phyloP scores from a whole-genome alignment of 768 basidiomycete species.

The Mycena rosella region DNA sequence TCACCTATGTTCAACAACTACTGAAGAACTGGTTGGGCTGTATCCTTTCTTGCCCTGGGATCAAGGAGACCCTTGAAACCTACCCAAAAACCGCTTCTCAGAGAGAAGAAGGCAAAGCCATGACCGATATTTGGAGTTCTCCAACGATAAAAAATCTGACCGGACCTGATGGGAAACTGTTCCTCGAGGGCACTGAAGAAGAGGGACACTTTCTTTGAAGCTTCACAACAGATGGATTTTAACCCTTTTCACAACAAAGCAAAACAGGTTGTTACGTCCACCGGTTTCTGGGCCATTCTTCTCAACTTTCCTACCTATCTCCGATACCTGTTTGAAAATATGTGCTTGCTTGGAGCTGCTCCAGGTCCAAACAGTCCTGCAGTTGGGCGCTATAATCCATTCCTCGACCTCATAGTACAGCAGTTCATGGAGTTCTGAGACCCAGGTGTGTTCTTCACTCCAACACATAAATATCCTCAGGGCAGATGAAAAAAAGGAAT shows the following conservation, averaged over 20 bases:
- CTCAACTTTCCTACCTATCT: too few species aligned
- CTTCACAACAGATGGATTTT: slow-evolving; percentile 45
- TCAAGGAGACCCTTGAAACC: slow-evolving; percentile 41
- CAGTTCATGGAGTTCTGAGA: too few species aligned
- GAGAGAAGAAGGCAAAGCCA: too few species aligned
- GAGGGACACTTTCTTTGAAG: slow-evolving; percentile 42
- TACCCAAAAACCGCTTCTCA: too few species aligned
- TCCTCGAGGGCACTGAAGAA: slow-evolving; percentile 34
- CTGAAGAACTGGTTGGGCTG: slow-evolving; percentile 44
- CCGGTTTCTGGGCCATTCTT: too few species aligned
- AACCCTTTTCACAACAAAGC: slow-evolving; percentile 44
- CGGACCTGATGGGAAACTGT: slow-evolving; percentile 38
- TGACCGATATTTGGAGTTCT: too few species aligned
- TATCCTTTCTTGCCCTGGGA: slow-evolving; percentile 42
- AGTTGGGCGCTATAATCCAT: too few species aligned
- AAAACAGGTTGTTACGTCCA: slow-evolving; percentile 39
- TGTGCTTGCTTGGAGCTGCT: too few species aligned
- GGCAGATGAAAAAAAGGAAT: slow-evolving; percentile 33
- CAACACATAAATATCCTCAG: slow-evolving; percentile 35
- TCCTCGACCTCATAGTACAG: too few species aligned
- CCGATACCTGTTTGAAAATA: too few species aligned
- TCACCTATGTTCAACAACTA: slow-evolving; percentile 39
- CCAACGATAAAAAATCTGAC: slow-evolving; percentile 38
- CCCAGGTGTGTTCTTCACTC: slow-evolving; percentile 42
- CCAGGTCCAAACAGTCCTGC: too few species aligned